Evolutionary conservation across 192 early-diverging fungal species (phyloP).

Genomic region (Kickxella alabastrina): DNA sequence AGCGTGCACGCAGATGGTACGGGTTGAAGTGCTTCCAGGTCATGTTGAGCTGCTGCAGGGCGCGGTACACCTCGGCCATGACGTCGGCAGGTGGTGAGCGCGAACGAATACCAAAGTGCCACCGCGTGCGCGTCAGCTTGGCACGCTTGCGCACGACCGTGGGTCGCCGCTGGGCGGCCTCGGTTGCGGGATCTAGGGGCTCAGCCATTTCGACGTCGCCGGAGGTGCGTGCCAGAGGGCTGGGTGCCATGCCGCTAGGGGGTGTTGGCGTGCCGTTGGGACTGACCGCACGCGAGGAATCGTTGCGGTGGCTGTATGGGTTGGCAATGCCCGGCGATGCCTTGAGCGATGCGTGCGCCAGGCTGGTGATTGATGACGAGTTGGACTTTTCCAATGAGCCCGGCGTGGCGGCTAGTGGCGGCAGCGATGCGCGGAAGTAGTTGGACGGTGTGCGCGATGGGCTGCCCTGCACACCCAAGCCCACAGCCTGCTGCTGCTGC

Average conservation of each 20-base stretch:
- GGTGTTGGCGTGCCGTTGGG: background rate
- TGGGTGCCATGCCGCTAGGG: conserved; percentile 6
- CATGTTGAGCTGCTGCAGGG: conserved; percentile 85
- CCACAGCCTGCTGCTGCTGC: conserved; percentile 14
- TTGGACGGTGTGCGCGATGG: conserved; percentile 43
- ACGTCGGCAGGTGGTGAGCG: conserved; percentile 88
- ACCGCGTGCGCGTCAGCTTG: conserved; percentile 66
- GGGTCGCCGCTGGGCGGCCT: conserved; percentile 6
- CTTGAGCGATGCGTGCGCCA: conserved; percentile 28
- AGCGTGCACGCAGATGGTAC: conserved; percentile 78
- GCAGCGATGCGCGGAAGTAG: conserved; percentile 48
- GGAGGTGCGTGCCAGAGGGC: conserved; percentile 7
- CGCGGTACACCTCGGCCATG: conserved; percentile 95
- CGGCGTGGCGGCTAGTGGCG: conserved; percentile 33
- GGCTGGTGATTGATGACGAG: conserved; percentile 43
- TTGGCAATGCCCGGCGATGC: conserved; percentile 16
- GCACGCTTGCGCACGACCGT: conserved; percentile 46
- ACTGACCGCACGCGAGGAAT: too few species aligned
- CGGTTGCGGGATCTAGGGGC: background rate
- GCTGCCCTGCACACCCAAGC: conserved; percentile 1
- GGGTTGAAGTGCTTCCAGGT: conserved; percentile 89
- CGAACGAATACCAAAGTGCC: conserved; percentile 98
- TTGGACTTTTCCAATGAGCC: conserved; percentile 19
- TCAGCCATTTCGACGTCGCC: conserved; percentile 7
- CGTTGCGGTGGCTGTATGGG: conserved; percentile 41